Evolutionary conservation across 371 early-diverging fungal species (phyloP).

Genomic region (Apophysomyces sp.): DNA sequence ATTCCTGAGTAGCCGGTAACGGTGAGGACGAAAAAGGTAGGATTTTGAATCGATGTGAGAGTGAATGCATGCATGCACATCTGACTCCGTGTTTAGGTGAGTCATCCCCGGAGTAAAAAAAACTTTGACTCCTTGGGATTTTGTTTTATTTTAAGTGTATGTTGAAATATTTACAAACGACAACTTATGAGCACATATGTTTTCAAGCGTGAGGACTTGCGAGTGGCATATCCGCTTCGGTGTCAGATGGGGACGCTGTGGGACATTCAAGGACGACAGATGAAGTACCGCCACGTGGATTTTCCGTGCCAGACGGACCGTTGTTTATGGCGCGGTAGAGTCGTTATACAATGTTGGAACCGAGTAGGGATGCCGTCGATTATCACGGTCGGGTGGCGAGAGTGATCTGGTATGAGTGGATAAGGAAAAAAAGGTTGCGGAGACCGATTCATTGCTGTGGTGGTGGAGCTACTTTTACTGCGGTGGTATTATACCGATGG

Average conservation of each 20-base stretch:
- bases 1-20: background rate
- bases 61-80: background rate
- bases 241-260: background rate
- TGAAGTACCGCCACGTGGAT: background rate
- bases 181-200: background rate
- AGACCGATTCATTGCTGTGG: background rate
- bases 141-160: background rate
- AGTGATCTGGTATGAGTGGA: background rate
- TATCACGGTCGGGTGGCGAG: background rate
- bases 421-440: slow-evolving; percentile 4
- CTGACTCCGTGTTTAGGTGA: background rate
- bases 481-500: background rate
- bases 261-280: background rate
- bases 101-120: background rate
- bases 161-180: background rate
- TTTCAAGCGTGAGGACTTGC: background rate
- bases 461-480: background rate
- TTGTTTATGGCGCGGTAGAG: background rate
- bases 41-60: background rate
- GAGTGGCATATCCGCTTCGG: background rate
- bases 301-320: background rate
- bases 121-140: background rate
- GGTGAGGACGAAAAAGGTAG: background rate
- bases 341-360: background rate
- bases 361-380: background rate